phyloP scores from a whole-genome alignment of 2,329 filamentous ascomycete genomes.

The Scortechinia acanthostroma region DNA sequence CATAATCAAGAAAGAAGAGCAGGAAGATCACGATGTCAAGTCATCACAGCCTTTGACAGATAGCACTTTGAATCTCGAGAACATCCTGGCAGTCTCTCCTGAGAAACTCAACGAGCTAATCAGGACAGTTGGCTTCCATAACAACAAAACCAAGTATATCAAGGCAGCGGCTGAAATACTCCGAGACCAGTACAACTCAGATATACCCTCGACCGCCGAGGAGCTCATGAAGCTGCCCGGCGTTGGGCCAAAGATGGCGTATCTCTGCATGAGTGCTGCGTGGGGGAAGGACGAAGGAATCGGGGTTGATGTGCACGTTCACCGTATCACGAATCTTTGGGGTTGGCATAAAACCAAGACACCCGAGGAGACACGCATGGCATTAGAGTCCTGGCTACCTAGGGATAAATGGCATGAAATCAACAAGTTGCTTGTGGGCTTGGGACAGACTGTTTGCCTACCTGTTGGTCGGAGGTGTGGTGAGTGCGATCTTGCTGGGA shows the following conservation, averaged over 20 bases:
- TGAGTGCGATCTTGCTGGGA: conserved; percentile 73
- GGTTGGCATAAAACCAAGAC: conserved; percentile 77
- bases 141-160: conserved; percentile 83
- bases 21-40: background rate
- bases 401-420: conserved; percentile 84
- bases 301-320: conserved; percentile 89
- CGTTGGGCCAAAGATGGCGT: conserved; percentile 92
- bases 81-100: conserved; percentile 68
- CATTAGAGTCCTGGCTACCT: conserved; percentile 77
- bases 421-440: conserved; percentile 79
- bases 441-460: conserved; percentile 80
- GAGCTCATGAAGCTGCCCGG: conserved; percentile 74
- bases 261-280: conserved; percentile 75
- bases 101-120: conserved; percentile 66
- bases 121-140: conserved; percentile 82
- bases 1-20: background rate
- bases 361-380: conserved; percentile 74
- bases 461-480: conserved; percentile 76
- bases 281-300: conserved; percentile 67
- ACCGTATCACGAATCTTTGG: conserved; percentile 90
- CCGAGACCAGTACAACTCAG: conserved; percentile 60
- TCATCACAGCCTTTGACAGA: background rate
- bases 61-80: conserved; percentile 58
- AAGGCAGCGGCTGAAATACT: conserved; percentile 69
- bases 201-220: conserved; percentile 74